Evolutionary conservation across 2,329 filamentous ascomycete species (phyloP), one percentile per base, ranked within the genome.

Genomic region (Hysterium pulicare): DNA sequence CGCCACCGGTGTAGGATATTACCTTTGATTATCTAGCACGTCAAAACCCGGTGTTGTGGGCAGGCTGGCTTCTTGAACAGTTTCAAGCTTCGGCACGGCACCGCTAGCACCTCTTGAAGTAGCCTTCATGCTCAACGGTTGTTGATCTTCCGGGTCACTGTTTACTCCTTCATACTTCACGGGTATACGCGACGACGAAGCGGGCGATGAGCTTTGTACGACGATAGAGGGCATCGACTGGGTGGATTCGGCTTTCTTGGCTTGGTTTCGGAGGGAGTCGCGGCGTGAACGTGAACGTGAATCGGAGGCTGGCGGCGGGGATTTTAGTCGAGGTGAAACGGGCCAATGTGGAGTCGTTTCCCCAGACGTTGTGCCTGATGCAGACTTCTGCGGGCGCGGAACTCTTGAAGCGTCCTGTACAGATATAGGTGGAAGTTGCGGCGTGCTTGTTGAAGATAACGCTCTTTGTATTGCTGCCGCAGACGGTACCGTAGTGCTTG

Each of bases 11-110:
- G n/a, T n/a, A n/a, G 28, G 36, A n/a, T 13, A 37, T 16, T 50
- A 52, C 54, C 46, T 56, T 44, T 44, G 46, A 28, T 41, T 24
- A 40, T 58, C 57, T 36, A 60, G 42, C 43, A 51, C 55, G 67
- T 73, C 58, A 48, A 67, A 71, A 11, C 71, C 73, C 11, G 87
- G 86, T 1, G 86, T 87, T 38, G 81, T 83, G 35, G 71, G 71
- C 40, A 88, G 79, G 69, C 88, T 93, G 41, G 86, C 83, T 73
- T 96, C 91, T 62, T 95, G 86, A 13, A 97, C 91, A 0, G 93
- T 96, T 69, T 95, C 91, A 44, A 96, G 71, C 36, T 80, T 81
- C 37, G 83, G 77, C 39, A 76, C 78, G 44, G 48, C 53, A 39
- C 75, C 78, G 59, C 75, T 81, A 40, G 76, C 73, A 46, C 77